A percentile compares a stretch with the other conserved stretches of the same genome.
Evolutionary conservation across 202 grass and related monocot species (phyloP).

Genomic region (Setaria viridis): DNA sequence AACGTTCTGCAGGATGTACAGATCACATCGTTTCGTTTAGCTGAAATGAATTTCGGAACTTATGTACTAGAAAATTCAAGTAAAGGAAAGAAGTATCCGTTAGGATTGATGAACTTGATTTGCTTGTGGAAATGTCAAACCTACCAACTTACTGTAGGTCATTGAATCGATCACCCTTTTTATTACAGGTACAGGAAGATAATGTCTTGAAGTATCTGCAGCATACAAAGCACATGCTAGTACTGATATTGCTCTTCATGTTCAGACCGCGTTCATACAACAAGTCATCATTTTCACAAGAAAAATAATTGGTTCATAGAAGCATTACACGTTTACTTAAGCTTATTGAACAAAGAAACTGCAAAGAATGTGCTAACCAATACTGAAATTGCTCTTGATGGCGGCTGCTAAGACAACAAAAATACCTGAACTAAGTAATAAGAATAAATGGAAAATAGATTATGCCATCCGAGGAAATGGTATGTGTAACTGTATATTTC

Average conservation of each 20-base stretch:
- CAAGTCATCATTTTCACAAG: constrained; percentile 20
- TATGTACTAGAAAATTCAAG: neutral
- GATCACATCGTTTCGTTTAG: neutral
- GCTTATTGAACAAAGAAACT: neutral
- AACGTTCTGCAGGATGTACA: constrained; percentile 63
- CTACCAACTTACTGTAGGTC: constrained; percentile 94
- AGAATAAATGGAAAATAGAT: too few relatives aligned
- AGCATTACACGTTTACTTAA: neutral
- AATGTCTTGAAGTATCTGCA: constrained; percentile 91
- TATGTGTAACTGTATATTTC: neutral
- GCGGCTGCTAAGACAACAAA: neutral
- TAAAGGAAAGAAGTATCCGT: neutral
- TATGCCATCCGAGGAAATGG: neutral
- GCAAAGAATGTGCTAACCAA: neutral
- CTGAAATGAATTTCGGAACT: neutral
- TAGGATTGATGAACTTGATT: constrained; percentile 19
- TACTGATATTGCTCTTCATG: neutral
- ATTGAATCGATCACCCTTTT: constrained; percentile 94
- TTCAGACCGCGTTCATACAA: neutral
- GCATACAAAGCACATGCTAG: constrained; percentile 16
- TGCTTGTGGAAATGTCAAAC: constrained; percentile 19
- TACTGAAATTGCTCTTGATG: neutral
- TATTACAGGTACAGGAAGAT: constrained; percentile 83
- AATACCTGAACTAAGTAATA: neutral
- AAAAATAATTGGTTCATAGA: constrained; percentile 12